Evolutionary conservation across 257 asterid genomes (phyloP).

Genomic region (Primulina huaijiensis): DNA sequence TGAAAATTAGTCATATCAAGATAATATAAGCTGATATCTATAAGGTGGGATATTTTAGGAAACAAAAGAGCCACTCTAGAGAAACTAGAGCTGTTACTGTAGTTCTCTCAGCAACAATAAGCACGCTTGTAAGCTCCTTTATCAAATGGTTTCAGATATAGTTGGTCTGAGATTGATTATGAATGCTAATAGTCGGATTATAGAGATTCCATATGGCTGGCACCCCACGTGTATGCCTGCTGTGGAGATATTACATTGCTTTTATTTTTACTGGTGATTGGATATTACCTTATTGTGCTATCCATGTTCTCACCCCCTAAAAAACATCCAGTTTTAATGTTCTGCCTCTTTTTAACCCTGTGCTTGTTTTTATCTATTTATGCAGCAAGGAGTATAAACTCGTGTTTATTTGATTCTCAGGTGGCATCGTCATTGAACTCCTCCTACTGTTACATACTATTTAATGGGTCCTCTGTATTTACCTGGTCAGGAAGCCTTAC

Average conservation of each 20-base stretch:
- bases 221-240: neutral
- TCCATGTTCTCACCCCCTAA: neutral
- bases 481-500: constrained; percentile 93
- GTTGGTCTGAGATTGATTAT: neutral
- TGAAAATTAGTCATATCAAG: neutral
- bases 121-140: neutral
- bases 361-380: neutral
- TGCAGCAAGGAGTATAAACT: constrained; percentile 24
- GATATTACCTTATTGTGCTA: neutral
- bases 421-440: constrained; percentile 90
- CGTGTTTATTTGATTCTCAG: constrained; percentile 43
- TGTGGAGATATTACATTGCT: neutral
- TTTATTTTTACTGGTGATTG: neutral
- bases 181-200: neutral
- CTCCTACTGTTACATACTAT: constrained; percentile 87
- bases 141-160: neutral
- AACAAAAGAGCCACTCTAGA: neutral
- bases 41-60: neutral
- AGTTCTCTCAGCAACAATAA: neutral
- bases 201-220: neutral
- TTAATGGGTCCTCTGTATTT: constrained; percentile 71
- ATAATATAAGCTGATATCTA: neutral
- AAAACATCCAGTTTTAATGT: neutral
- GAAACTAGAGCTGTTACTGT: neutral
- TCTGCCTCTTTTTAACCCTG: neutral